Evolutionary conservation across 1,284 basidiomycete genomes (phyloP).

Genomic region (Sphaerobolus stellatus): DNA sequence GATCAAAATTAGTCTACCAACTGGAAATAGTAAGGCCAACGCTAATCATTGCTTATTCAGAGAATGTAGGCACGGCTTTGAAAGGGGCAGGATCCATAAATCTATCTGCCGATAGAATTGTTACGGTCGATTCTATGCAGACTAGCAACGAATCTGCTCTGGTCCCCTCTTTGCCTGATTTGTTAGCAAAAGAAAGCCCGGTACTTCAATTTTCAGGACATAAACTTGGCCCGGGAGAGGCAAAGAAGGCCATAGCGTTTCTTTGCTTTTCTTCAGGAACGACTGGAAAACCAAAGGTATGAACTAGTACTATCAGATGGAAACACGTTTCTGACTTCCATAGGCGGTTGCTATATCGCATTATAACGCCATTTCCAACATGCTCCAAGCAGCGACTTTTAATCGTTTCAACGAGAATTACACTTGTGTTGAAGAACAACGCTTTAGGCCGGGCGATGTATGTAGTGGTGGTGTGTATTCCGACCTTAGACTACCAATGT

Average conservation of each 20-base stretch:
- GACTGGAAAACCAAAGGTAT: constrained; percentile 82
- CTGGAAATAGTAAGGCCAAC: constrained; percentile 53
- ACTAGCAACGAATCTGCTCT: constrained; percentile 37
- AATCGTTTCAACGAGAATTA: constrained; percentile 43
- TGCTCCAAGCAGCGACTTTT: constrained; percentile 59
- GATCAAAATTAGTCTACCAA: constrained; percentile 58
- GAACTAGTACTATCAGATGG: too few relatives aligned
- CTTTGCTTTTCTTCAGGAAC: constrained; percentile 81
- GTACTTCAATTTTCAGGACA: constrained; percentile 50
- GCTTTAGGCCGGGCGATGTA: constrained; percentile 56
- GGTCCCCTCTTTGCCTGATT: constrained; percentile 52
- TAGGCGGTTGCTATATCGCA: constrained; percentile 74
- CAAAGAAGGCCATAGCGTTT: constrained; percentile 67
- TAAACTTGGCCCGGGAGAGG: constrained; percentile 60
- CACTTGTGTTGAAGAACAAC: constrained; percentile 28
- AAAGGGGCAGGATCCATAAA: constrained; percentile 55
- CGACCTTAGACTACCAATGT: too few relatives aligned
- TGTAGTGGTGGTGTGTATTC: constrained; percentile 48
- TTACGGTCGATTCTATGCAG: neutral
- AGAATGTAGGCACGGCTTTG: constrained; percentile 51
- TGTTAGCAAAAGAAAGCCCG: constrained; percentile 46
- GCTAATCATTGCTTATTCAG: constrained; percentile 52
- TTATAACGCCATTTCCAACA: constrained; percentile 63
- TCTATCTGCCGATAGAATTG: constrained; percentile 47
- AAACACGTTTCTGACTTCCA: too few relatives aligned